phyloP scores from a whole-genome alignment of 192 early-diverging fungal species.

The Helicostylum pulchrum region DNA sequence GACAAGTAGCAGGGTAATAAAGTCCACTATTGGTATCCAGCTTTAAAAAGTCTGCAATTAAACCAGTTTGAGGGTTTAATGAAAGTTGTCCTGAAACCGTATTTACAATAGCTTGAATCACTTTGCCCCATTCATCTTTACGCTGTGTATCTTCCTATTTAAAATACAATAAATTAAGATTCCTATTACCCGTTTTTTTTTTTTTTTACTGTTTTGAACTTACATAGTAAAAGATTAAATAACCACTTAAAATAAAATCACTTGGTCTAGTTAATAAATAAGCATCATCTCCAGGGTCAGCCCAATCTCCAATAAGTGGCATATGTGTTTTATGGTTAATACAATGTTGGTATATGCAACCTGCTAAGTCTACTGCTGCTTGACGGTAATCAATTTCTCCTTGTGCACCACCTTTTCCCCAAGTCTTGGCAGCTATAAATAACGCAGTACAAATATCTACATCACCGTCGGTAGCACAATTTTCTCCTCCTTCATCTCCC shows the following conservation, averaged over 20 bases:
- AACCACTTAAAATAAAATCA: slow-evolving; percentile 52
- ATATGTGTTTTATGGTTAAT: slow-evolving; percentile 49
- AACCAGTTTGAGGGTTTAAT: slow-evolving; percentile 44
- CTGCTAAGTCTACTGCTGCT: slow-evolving; percentile 40
- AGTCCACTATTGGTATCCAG: slow-evolving; percentile 26
- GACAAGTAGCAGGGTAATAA: slow-evolving; percentile 36
- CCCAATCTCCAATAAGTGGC: slow-evolving; percentile 53
- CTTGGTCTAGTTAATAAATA: slow-evolving; percentile 47
- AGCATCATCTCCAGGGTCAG: slow-evolving; percentile 40
- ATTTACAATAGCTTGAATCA: slow-evolving; percentile 44
- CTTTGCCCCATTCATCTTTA: slow-evolving; percentile 40
- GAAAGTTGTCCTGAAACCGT: slow-evolving; percentile 35
- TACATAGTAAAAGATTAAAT: slow-evolving; percentile 47
- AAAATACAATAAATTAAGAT: too few relatives aligned
- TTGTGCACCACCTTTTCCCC: slow-evolving; percentile 38
- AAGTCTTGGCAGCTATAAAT: slow-evolving; percentile 44
- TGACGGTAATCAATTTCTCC: slow-evolving; percentile 42
- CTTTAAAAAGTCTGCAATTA: slow-evolving; percentile 54
- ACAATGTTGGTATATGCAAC: slow-evolving; percentile 47
- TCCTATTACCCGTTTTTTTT: neutral
- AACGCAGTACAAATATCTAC: slow-evolving; percentile 52
- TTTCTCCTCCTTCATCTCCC: slow-evolving; percentile 44
- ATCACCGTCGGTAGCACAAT: slow-evolving; percentile 56
- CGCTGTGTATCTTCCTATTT: slow-evolving; percentile 43
- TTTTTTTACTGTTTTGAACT: neutral